phyloP scores from a whole-genome alignment of 768 basidiomycete genomes.

The Paxillus ammoniavirescens region DNA sequence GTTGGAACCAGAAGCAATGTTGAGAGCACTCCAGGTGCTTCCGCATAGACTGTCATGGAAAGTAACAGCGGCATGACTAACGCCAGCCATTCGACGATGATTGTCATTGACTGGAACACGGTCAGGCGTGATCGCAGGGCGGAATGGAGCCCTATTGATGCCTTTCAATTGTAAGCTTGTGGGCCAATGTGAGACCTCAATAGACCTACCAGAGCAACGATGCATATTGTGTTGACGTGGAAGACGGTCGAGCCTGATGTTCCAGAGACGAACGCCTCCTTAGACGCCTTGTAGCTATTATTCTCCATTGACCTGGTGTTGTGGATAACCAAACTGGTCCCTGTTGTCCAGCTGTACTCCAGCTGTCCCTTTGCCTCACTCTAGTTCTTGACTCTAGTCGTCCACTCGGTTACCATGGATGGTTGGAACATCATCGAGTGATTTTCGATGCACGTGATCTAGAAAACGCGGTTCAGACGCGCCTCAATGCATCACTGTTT shows the following conservation, averaged over 20 bases:
- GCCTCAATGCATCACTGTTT: not conserved
- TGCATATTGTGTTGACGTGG: conserved; percentile 69
- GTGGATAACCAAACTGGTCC: no score
- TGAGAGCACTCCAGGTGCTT: conserved; percentile 52
- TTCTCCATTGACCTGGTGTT: not conserved
- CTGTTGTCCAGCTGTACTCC: no score
- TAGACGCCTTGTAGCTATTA: conserved; percentile 63
- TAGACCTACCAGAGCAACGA: conserved; percentile 57
- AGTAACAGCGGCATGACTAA: conserved; percentile 79
- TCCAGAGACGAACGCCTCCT: conserved; percentile 81
- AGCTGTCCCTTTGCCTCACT: no score
- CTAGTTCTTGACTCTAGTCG: no score
- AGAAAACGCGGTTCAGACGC: not conserved
- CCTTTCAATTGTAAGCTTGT: conserved; percentile 41
- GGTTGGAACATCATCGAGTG: not conserved
- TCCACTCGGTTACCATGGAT: no score
- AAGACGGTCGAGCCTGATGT: conserved; percentile 66
- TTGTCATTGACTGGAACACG: conserved; percentile 34
- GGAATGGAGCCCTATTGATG: conserved; percentile 70
- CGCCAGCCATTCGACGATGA: conserved; percentile 56
- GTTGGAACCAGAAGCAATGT: conserved; percentile 47
- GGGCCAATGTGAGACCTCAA: not conserved
- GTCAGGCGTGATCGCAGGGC: conserved; percentile 51
- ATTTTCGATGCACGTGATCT: conserved; percentile 16
- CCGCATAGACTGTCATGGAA: conserved; percentile 75